phyloP scores from a whole-genome alignment of 2,329 filamentous ascomycete genomes.

The Exophiala bonariae region DNA sequence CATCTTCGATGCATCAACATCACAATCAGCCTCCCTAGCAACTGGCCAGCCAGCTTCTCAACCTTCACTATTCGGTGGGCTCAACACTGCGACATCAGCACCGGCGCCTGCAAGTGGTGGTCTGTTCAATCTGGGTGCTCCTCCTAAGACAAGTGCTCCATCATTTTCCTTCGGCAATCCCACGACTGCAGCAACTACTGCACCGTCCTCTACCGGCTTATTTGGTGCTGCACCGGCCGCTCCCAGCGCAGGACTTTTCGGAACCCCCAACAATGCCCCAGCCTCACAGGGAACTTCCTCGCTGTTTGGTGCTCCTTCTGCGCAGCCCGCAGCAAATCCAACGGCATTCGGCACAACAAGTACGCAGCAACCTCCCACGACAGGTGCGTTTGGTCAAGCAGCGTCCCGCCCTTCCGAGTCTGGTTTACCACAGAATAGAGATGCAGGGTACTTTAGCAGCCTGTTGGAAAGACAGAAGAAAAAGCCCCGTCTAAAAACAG shows the following conservation, averaged over 20 bases:
- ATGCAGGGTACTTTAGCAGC: constrained; percentile 64
- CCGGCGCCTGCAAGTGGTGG: constrained; percentile 4
- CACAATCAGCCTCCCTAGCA: constrained; percentile 5
- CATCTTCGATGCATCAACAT: constrained; percentile 26
- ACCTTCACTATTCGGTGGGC: constrained; percentile 10
- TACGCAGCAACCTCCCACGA: constrained; percentile 10
- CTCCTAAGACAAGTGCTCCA: constrained; percentile 12
- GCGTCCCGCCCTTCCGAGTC: constrained; percentile 11
- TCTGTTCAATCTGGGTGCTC: constrained; percentile 18
- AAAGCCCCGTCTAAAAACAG: constrained; percentile 62
- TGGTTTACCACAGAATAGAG: constrained; percentile 17
- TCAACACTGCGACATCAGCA: constrained; percentile 13
- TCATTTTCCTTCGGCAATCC: constrained; percentile 15
- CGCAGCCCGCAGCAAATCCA: constrained; percentile 15
- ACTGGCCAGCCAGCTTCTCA: constrained; percentile 5
- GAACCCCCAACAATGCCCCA: not conserved
- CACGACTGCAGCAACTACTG: constrained; percentile 16
- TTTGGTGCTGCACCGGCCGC: constrained; percentile 5
- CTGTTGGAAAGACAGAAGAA: constrained; percentile 65
- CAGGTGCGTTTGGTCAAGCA: constrained; percentile 5
- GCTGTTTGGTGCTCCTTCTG: constrained; percentile 16
- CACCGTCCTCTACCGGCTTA: not conserved
- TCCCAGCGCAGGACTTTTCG: constrained; percentile 5
- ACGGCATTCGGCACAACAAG: constrained; percentile 15
- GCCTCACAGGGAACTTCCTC: constrained; percentile 7